Conservation (phyloP, 2,329 filamentous ascomycete species). For the Elsinoe australis region DNA sequence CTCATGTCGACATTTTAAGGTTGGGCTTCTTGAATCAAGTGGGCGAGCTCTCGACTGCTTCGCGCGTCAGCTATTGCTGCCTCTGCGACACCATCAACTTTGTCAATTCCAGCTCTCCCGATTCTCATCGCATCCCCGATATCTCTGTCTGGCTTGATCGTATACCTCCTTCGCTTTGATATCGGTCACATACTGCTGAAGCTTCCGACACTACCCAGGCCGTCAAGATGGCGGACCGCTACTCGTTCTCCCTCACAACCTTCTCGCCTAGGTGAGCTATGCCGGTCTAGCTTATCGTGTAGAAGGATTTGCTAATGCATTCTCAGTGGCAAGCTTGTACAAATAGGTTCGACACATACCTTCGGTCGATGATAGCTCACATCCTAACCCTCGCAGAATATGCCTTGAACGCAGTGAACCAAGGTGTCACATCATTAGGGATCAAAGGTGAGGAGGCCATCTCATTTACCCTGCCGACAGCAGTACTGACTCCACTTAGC, state of each 20-base stretch:
- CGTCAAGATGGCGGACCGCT: constrained; percentile 82
- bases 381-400: constrained; percentile 59
- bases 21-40: constrained; percentile 4
- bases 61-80: constrained; percentile 17
- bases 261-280: constrained; percentile 90
- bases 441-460: constrained; percentile 70
- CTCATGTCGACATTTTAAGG: constrained; percentile 1
- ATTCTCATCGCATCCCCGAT: too few species aligned
- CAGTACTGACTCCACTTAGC: constrained; percentile 45
- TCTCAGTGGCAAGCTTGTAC: constrained; percentile 89
- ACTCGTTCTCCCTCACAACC: constrained; percentile 98
- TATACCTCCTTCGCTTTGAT: too few species aligned
- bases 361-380: neutral
- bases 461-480: neutral
- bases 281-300: constrained; percentile 19
- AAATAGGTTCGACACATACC: constrained; percentile 62
- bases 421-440: constrained; percentile 94
- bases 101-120: neutral
- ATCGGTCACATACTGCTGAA: too few species aligned
- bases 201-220: too few species aligned
- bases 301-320: constrained; percentile 38
- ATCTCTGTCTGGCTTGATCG: too few species aligned
- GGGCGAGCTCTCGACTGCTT: constrained; percentile 6
- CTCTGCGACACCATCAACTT: constrained; percentile 7
- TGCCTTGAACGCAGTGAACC: constrained; percentile 97